Base-by-base conservation (phyloP, 1,284 basidiomycete genomes). In the Sphaerobolus stellatus region DNA sequence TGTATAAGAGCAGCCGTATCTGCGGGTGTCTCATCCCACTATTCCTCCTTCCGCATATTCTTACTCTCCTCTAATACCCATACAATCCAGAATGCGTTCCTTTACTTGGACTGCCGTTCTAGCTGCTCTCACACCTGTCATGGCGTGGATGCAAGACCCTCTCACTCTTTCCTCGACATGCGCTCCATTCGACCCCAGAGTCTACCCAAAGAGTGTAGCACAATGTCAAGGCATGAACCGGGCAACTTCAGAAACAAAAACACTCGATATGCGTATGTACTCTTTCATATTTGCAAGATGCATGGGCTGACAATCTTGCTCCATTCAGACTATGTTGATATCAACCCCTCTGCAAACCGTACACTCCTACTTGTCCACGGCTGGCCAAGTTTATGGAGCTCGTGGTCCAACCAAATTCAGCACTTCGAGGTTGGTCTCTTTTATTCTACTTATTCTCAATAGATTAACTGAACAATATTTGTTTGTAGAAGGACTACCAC, bases 361-460 rank as follows among this genome's bases (percentile, higher is more conserved):
- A 78, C 82, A 0, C 66, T 88, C 5, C 36, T 89, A 24, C 76
- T 89, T 74, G 80, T 88, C 0, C 87, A 89, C 61, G 87, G 86
- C 2, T 89, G 86, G 86, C 87, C 86, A 1, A 77, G 82, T 60
- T 66, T 88, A 6, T 89, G 86, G 87, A 82, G 80, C 51, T 80
- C 78, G 22, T 89, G 86, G 87, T 75, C 80, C 24, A 77, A 76
- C 41, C 86, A 89, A 62, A 86, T 89, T 13, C 68, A 79, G 50
- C 78, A 80, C 57, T 83, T 88, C 65, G 66, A 81, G 70, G 85
- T 79, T 59, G 22, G 60, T 50, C 47, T 1, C 13, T 33, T 3
- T 11, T 24, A 14, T 22, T 4, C 18, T 43, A 18, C 18, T 4
- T 33, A 27, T 4, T 28, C 48, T 27, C 58, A 7, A 48, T 28